Percentiles rank a stretch among this genome's conserved stretches.
phyloP scores from a whole-genome alignment of 352 stramenopile genomes.

The Pythium coloratum region DNA sequence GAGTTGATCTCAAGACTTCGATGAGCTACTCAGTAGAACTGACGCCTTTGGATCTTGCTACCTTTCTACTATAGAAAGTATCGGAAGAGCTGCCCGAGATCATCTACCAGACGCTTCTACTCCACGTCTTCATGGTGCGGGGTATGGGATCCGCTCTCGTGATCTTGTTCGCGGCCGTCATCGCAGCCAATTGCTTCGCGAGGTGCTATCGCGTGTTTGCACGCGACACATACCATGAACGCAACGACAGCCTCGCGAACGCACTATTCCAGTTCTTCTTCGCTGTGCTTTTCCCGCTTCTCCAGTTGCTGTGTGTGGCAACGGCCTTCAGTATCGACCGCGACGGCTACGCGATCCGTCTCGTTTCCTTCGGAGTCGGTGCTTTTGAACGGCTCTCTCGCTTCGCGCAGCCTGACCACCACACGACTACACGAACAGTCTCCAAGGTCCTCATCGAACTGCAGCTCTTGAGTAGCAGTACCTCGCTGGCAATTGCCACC shows the following conservation, averaged over 20 bases:
- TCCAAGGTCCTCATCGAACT: conserved; percentile 4
- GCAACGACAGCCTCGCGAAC: conserved; percentile 23
- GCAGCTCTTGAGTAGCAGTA: conserved; percentile 4
- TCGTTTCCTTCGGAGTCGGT: conserved; percentile 5
- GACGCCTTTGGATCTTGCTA: neutral
- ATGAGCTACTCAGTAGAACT: neutral
- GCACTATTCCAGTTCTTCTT: conserved; percentile 24
- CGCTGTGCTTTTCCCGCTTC: conserved; percentile 8
- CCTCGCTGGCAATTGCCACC: conserved; percentile 1
- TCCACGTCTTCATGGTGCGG: conserved; percentile 13
- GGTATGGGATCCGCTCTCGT: conserved; percentile 3
- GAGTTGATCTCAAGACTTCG: neutral
- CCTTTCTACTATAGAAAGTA: conserved; percentile 18
- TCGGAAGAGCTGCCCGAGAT: conserved; percentile 24
- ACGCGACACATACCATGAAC: conserved; percentile 20
- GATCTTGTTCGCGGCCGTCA: neutral
- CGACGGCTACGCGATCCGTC: conserved; percentile 5
- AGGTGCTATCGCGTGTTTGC: conserved; percentile 20
- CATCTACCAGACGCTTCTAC: conserved; percentile 25
- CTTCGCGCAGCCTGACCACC: conserved; percentile 12
- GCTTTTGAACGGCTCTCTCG: conserved; percentile 19
- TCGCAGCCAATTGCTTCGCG: conserved; percentile 20
- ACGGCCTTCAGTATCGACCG: conserved; percentile 10
- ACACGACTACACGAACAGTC: conserved; percentile 1
- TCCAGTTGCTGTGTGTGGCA: conserved; percentile 4